Evolutionary conservation across 2,329 filamentous ascomycete genomes (phyloP).

Genomic region (Alternaria consortialis): DNA sequence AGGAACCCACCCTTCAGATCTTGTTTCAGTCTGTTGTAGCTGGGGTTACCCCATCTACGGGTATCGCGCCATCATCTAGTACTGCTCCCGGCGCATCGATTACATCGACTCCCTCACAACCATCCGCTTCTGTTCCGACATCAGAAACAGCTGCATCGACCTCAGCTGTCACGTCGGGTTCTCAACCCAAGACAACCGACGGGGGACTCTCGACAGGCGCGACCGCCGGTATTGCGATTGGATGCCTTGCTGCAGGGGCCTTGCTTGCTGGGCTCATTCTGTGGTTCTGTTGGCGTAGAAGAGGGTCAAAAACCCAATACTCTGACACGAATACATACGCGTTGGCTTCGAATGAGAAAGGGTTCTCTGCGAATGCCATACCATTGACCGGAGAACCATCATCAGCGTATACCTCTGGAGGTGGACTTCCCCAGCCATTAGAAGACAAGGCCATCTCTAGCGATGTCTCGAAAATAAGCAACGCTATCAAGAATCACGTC

Average conservation of each 20-base stretch:
- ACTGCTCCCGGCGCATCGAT: too few species aligned
- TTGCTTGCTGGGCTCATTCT: slow-evolving; percentile 31
- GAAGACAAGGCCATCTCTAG: slow-evolving; percentile 44
- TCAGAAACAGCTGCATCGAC: too few species aligned
- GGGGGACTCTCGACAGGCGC: slow-evolving; percentile 28
- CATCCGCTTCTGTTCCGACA: too few species aligned
- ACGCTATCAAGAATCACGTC: slow-evolving; percentile 49
- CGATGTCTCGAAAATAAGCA: slow-evolving; percentile 46
- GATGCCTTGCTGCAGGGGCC: slow-evolving; percentile 44
- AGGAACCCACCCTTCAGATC: background rate
- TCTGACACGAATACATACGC: slow-evolving; percentile 21
- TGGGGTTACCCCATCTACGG: too few species aligned
- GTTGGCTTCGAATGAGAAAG: slow-evolving; percentile 32
- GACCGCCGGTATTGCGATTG: slow-evolving; percentile 50
- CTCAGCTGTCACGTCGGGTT: too few species aligned
- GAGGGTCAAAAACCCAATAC: background rate
- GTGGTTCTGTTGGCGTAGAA: slow-evolving; percentile 34
- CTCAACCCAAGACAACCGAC: too few species aligned
- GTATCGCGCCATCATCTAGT: too few species aligned
- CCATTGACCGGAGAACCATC: slow-evolving; percentile 25
- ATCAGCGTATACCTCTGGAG: slow-evolving; percentile 16
- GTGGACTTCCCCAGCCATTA: slow-evolving; percentile 41
- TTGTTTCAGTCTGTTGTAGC: background rate
- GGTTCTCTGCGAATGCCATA: slow-evolving; percentile 9
- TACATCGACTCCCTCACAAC: too few species aligned